These are phyloP conservation scores for Saccharomycopsis selenospora DNA, from an alignment of 805 yeast genomes.

Conservation along the genomic window DNA sequence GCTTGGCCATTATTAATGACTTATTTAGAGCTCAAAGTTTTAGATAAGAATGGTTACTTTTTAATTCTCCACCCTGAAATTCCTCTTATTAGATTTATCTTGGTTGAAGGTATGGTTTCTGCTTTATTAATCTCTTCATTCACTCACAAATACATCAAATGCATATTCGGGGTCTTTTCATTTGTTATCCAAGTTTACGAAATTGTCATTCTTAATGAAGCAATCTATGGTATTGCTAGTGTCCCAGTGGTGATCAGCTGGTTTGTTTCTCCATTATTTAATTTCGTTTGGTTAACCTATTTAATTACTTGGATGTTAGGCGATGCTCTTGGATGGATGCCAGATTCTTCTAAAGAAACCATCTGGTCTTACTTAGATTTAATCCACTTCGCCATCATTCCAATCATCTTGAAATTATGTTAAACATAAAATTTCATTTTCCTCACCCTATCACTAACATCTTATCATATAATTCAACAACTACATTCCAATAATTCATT, in stretches of 20 bases:
- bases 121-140: slow-evolving; percentile 14
- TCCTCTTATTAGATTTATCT: slow-evolving; percentile 4
- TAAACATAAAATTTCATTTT: no score
- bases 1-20: slow-evolving; percentile 15
- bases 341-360: slow-evolving; percentile 10
- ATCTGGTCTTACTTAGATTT: slow-evolving; percentile 14
- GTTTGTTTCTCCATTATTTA: slow-evolving; percentile 5
- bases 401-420: background rate
- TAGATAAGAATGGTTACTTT: background rate
- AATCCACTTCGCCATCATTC: slow-evolving; percentile 14
- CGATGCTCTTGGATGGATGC: slow-evolving; percentile 10
- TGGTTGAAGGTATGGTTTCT: slow-evolving; percentile 15
- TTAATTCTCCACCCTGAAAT: slow-evolving; percentile 2
- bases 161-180: slow-evolving; percentile 3
- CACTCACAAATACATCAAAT: slow-evolving; percentile 10
- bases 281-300: slow-evolving; percentile 8
- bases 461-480: no score
- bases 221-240: background rate
- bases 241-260: background rate
- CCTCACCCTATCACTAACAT: no score
- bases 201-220: background rate
- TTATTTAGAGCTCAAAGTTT: background rate
- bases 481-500: no score
- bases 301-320: slow-evolving; percentile 9
- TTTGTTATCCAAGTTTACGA: slow-evolving; percentile 11